Evolutionary conservation across 306 rosid genomes (phyloP).

Genomic region (Castanea crenata): DNA sequence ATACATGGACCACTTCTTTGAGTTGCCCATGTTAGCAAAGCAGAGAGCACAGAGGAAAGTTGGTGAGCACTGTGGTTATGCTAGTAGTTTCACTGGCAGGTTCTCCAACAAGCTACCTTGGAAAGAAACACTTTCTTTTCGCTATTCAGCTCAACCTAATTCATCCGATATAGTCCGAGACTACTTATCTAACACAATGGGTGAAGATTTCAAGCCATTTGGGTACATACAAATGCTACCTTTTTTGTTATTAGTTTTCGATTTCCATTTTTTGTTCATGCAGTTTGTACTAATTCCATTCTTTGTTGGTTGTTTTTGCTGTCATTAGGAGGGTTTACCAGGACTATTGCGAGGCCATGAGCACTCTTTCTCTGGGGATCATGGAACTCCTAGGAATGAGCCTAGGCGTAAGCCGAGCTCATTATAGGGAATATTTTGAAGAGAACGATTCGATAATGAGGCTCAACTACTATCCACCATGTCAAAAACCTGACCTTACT

Average conservation of each 20-base stretch:
- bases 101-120: constrained; percentile 90
- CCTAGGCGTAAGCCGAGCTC: constrained; percentile 59
- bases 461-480: constrained; percentile 87
- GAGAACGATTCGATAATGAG: constrained; percentile 89
- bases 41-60: constrained; percentile 76
- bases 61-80: constrained; percentile 93
- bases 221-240: constrained; percentile 46
- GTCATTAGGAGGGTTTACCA: constrained; percentile 53
- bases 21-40: constrained; percentile 62
- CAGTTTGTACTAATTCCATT: constrained; percentile 6
- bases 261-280: neutral
- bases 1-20: constrained; percentile 69
- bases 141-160: constrained; percentile 39
- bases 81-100: constrained; percentile 90
- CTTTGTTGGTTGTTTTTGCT: neutral
- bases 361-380: constrained; percentile 82
- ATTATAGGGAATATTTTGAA: constrained; percentile 68
- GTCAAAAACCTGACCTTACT: constrained; percentile 82
- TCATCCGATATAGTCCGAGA: constrained; percentile 38
- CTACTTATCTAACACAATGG: constrained; percentile 52
- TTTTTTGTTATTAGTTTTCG: neutral
- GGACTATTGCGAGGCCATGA: constrained; percentile 82
- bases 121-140: constrained; percentile 88
- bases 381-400: constrained; percentile 93
- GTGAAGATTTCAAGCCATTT: constrained; percentile 52